Conservation (phyloP, 1,284 basidiomycete genomes). For the Ganoderma sinense region DNA sequence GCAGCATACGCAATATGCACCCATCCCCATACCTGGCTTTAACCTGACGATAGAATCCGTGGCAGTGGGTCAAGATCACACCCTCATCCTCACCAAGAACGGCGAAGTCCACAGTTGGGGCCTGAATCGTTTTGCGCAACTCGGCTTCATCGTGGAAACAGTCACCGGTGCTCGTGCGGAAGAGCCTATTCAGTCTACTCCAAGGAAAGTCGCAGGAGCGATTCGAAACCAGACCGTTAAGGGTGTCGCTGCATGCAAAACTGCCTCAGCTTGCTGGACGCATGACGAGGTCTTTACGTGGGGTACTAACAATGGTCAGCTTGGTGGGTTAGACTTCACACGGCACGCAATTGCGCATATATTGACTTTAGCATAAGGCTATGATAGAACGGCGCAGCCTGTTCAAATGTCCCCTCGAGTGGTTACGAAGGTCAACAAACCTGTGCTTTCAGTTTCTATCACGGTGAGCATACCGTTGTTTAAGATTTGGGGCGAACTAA, state of each 20-base stretch:
- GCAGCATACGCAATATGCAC: conserved; percentile 82
- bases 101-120: conserved; percentile 95
- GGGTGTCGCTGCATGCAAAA: conserved; percentile 90
- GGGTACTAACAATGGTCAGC: conserved; percentile 95
- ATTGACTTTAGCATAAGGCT: conserved; percentile 52
- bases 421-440: conserved; percentile 80
- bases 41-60: conserved; percentile 59
- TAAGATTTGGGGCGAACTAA: conserved; percentile 7
- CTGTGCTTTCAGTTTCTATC: conserved; percentile 75
- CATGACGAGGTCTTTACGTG: conserved; percentile 89
- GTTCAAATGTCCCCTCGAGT: conserved; percentile 85
- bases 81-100: conserved; percentile 80
- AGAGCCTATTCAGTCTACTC: conserved; percentile 73
- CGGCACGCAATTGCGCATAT: not conserved
- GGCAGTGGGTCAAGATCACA: conserved; percentile 94
- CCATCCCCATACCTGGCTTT: conserved; percentile 69
- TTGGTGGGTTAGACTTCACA: conserved; percentile 60
- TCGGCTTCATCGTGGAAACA: conserved; percentile 88
- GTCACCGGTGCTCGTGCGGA: conserved; percentile 36
- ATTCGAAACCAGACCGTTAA: conserved; percentile 84
- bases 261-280: conserved; percentile 93
- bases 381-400: conserved; percentile 78
- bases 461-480: conserved; percentile 57
- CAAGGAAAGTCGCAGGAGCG: conserved; percentile 79
- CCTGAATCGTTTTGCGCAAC: conserved; percentile 85